These are phyloP conservation scores for Termitomyces sp. DNA, from an alignment of 768 basidiomycete species.

Conservation along the genomic window DNA sequence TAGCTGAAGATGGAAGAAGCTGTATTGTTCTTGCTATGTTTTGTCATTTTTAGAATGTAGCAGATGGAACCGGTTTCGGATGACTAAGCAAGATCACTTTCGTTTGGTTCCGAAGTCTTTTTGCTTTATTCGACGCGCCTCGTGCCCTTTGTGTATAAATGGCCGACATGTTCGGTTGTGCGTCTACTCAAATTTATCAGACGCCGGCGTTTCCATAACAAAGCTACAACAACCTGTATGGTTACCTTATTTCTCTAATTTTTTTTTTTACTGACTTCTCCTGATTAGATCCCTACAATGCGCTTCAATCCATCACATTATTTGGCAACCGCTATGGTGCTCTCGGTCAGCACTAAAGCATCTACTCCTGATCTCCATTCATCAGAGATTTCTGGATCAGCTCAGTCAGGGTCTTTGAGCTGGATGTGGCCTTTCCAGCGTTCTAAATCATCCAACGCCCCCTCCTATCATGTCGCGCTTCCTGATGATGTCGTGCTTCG, in stretches of 20 bases:
- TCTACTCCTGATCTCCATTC: neutral
- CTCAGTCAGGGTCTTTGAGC: neutral
- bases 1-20: conserved; percentile 88
- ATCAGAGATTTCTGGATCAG: neutral
- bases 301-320: conserved; percentile 7
- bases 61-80: neutral
- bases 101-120: neutral
- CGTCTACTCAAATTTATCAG: neutral
- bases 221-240: neutral
- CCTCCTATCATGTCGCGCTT: neutral
- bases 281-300: neutral
- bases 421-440: conserved; percentile 11
- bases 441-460: neutral
- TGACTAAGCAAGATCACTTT: conserved; percentile 1
- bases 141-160: conserved; percentile 2
- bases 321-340: conserved; percentile 6
- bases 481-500: conserved; percentile 2
- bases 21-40: conserved; percentile 88
- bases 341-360: conserved; percentile 5
- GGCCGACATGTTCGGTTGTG: neutral
- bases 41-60: conserved; percentile 50
- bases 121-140: neutral
- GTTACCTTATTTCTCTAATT: neutral
- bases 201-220: neutral
- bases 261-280: neutral